A percentile compares a stretch with the other conserved stretches of the same genome.
These are phyloP conservation scores for Protoeuglena noctilucae DNA, from an alignment of 139 green algal genomes.

Conservation along the genomic window DNA sequence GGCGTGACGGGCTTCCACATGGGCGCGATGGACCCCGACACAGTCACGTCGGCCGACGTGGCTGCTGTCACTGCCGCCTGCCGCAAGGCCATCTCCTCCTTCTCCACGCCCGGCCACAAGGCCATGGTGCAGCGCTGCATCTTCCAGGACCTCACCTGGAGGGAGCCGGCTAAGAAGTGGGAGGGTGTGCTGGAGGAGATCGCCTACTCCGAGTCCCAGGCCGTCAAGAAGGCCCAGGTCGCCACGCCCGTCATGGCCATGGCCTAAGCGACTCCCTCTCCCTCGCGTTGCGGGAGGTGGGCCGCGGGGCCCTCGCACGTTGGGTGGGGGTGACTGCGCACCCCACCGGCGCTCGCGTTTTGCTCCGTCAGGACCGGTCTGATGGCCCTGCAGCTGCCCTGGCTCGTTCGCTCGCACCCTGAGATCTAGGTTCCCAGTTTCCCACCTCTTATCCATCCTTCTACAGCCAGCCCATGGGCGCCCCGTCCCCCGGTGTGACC, in stretches of 20 bases:
- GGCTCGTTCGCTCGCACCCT: too few relatives aligned
- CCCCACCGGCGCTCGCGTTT: too few relatives aligned
- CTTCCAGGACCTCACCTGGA: conserved; percentile 82
- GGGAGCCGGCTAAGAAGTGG: conserved; percentile 80
- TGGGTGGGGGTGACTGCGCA: too few relatives aligned
- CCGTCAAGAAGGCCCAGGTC: conserved; percentile 12
- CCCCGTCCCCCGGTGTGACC: too few relatives aligned
- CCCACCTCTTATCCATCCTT: too few relatives aligned
- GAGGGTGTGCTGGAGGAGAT: conserved; percentile 66
- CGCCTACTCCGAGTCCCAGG: conserved; percentile 1
- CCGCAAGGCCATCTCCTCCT: conserved; percentile 30
- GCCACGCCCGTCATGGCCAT: conserved; percentile 1
- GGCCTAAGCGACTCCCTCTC: too few relatives aligned
- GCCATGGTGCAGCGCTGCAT: conserved; percentile 83
- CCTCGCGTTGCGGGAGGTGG: too few relatives aligned
- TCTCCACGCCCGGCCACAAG: conserved; percentile 48
- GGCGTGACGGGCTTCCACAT: conserved; percentile 97
- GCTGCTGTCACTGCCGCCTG: conserved; percentile 40
- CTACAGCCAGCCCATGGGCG: too few relatives aligned
- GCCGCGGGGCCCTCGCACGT: too few relatives aligned
- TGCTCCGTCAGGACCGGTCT: too few relatives aligned
- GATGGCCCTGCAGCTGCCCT: too few relatives aligned
- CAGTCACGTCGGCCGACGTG: conserved; percentile 51
- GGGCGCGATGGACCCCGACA: conserved; percentile 61
- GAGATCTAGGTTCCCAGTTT: too few relatives aligned